These are phyloP conservation scores for Arabidopsis suecica DNA, from an alignment of 345 rosid species.

Conservation along the genomic window DNA sequence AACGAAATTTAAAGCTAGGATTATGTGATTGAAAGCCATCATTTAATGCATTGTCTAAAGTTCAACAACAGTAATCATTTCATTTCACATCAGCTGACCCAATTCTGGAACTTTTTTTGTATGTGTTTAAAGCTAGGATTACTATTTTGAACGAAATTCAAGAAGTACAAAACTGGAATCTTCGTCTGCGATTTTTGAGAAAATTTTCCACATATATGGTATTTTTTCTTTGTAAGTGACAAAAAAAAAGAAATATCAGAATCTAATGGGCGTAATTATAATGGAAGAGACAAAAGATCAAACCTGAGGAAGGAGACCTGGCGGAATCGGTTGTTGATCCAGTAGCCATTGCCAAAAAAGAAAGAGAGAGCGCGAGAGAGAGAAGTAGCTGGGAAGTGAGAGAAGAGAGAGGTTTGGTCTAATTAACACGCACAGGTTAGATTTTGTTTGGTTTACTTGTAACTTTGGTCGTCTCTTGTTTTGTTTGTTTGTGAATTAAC, in stretches of 20 bases:
- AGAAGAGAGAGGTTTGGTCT: conserved; percentile 5
- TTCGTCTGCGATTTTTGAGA: background rate
- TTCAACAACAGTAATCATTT: conserved; percentile 32
- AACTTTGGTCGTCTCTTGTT: conserved; percentile 31
- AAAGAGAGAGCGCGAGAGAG: background rate
- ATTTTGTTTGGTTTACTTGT: conserved; percentile 3
- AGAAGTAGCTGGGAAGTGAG: conserved; percentile 1
- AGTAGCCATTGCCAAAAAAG: conserved; percentile 33
- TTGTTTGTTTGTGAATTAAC: conserved; percentile 2
- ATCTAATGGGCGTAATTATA: background rate
- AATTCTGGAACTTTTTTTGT: background rate
- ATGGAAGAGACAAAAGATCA: conserved; percentile 1
- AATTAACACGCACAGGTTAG: background rate
- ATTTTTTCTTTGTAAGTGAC: background rate
- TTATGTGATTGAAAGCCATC: background rate
- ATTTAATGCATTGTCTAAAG: conserved; percentile 11
- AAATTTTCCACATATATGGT: background rate
- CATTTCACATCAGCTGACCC: background rate
- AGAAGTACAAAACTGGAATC: background rate
- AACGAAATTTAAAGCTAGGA: too few relatives aligned
- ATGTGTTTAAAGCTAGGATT: background rate
- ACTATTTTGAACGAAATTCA: background rate
- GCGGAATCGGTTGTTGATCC: conserved; percentile 31
- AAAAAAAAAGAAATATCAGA: too few relatives aligned
- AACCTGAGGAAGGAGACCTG: conserved; percentile 42